Base-by-base conservation (phyloP, 176 grass and related monocot genomes). In the Oryza coarctata region DNA sequence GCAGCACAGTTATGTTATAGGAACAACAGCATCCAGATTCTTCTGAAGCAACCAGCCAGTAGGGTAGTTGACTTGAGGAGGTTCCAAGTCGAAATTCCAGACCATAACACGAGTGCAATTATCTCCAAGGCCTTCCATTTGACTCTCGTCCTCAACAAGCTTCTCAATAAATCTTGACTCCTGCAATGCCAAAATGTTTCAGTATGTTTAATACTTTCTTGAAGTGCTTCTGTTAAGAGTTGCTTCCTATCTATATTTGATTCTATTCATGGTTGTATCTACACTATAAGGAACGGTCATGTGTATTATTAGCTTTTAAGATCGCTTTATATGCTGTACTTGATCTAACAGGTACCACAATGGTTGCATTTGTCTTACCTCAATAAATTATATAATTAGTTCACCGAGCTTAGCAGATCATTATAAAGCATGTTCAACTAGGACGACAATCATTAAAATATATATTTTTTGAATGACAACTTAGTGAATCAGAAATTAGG, bases 91-190 rank as follows among this genome's bases (percentile, higher is more conserved):
- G 3, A 89, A 87, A 77, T 87, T 88, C 95, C 95, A 98, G 65
- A 82, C 90, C 92, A 98, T 89, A 80, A 98, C 84, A 63, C 68
- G 86, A 4, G 82, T 94, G 87, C 95, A 98, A 45, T 93, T 98
- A 20, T 90, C 89, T 28, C 86, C 92, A 30, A 95, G 80, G 82
- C 92, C 95, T 93, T 98, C 88, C 92, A 98, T 98, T 47, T 98
- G 95, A 86, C 66, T 87, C 89, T 98, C 92, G 4, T 98, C 92
- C 85, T 95, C 92, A 64, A 98, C 90, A 26, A 98, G 84, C 83
- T 87, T 88, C 87, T 98, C 90, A 12, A 95, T 87, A 79, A 98
- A 98, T 74, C 83, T 88, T 7, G 86, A 91, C 58, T 93, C 95
- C 95, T 98, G 88, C 67, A 93, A 77, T 65, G 65, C 30, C 41